phyloP scores from a whole-genome alignment of 352 stramenopile genomes.

The Phytophthora podocarpi region DNA sequence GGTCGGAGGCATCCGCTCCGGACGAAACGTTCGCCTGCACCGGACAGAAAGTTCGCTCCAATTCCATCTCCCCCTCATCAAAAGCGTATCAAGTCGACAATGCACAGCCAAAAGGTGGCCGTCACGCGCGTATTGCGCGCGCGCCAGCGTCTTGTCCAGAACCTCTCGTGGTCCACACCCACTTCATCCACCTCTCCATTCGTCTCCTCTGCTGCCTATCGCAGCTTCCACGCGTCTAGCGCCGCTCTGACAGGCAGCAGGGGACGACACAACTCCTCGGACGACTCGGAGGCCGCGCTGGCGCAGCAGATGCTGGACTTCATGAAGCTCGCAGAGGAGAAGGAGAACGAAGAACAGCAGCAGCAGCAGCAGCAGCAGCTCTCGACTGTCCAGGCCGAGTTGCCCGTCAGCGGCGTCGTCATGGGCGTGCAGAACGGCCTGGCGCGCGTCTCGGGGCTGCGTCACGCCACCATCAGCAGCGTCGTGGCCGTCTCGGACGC shows the following conservation, averaged over 20 bases:
- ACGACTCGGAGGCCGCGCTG: conserved; percentile 59
- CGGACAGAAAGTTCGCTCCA: neutral
- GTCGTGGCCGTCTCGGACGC: conserved; percentile 51
- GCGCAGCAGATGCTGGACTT: conserved; percentile 79
- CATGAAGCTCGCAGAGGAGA: conserved; percentile 49
- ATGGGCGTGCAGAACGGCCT: conserved; percentile 77
- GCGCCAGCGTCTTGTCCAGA: conserved; percentile 1
- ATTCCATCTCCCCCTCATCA: too few relatives aligned
- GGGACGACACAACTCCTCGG: conserved; percentile 19
- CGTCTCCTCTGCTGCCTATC: neutral
- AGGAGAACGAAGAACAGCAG: too few relatives aligned
- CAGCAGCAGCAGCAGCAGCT: too few relatives aligned
- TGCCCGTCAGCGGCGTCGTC: conserved; percentile 58
- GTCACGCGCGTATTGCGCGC: conserved; percentile 6
- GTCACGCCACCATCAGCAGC: conserved; percentile 74
- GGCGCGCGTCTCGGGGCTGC: conserved; percentile 73
- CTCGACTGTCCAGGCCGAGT: conserved; percentile 28
- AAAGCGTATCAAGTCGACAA: too few relatives aligned
- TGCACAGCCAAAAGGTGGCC: too few relatives aligned
- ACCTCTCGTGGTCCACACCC: neutral
- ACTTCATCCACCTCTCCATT: neutral
- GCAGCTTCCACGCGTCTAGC: conserved; percentile 16
- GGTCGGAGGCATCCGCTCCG: neutral
- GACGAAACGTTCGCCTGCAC: conserved; percentile 1
- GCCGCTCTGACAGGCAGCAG: neutral